Evolutionary conservation across 371 early-diverging fungal species (phyloP), one percentile per base, ranked within the genome.

Genomic region (Blakeslea trispora): DNA sequence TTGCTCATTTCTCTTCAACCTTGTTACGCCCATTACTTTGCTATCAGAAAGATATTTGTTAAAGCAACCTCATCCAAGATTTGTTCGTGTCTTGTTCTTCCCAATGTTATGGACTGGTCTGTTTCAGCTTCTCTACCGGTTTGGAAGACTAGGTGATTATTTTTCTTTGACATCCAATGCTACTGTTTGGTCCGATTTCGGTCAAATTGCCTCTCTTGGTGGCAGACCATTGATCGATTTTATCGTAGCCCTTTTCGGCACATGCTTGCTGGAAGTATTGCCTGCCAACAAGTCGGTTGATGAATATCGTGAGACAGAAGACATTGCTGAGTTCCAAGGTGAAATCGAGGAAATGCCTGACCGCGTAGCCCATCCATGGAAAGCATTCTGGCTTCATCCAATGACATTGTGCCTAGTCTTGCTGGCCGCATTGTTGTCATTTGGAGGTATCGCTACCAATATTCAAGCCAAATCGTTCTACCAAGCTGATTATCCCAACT

Each of bases 171-270:
- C 67, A 7, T 65, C 58, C 15, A 24, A 62, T 3, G 21, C 63
- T 9, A 48, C 59, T 18, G 47, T 49, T 8, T 75, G 72, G 72
- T 48, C 69, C 10, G 68, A 66, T 17, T 49, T 75, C 24, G 59
- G 58, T 15, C 72, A 72, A 43, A 37, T 61, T 1, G 61, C 66
- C 0, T 64, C 69, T 1, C 35, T 71, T 1, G 70, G 67, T 17
- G 71, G 71, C 22, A 55, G 72, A 9, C 52, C 72, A 4, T 22
- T 63, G 13, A 46, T 75, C 45, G 72, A 71, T 8, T 75, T 75
- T 45, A 21, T 69, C 1, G 22, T 71, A 0, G 63, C 68, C 0
- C 37, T 69, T 35, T 69, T 64, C 54, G 68, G 63, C 2, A 69
- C 75, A 3, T 37, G 53, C 1, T 19, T 60, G 0, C 31, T 69